Evolutionary conservation across 1,139 yeast genomes (phyloP), one percentile per base, ranked within the genome.

Genomic region (Wickerhamomyces sp.): DNA sequence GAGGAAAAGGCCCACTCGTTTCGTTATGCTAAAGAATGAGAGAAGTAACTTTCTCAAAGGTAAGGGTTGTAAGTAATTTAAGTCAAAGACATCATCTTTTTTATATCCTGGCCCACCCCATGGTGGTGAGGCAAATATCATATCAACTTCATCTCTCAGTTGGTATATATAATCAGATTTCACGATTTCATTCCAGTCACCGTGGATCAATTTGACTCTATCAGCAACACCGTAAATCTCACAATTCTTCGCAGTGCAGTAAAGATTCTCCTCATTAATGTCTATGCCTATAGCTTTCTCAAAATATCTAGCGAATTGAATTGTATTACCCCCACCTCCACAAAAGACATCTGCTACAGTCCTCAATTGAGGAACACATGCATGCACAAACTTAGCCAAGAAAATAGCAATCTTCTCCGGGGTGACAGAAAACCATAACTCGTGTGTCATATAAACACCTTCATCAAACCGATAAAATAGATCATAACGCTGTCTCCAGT

Each of bases 261-360:
- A 67, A 26, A 81, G 58, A 49, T 85, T 85, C 21, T 71, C 72
- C 20, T 69, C 61, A 42, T 80, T 79, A 35, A 70, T 67, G 49
- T 92, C 98, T 3, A 87, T 65, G 4, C 84, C 90, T 14, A 78
- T 74, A 1, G 81, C 87, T 18, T 59, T 54, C 3, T 73, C 72
- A 51, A 83, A 84, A 15, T 56, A 55, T 35, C 67, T 59, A 1
- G 92, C 90, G 61, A 92, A 81, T 52, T 88, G 96, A 31, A 89
- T 86, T 1, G 89, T 68, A 57, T 92, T 92, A 0, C 98, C 98
- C 0, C 97, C 98, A 2, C 95, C 97, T 0, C 99, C 99, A 49
- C 96, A 85, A 55, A 90, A 90, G 5, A 88, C 74, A 56, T 92
- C 98, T 2, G 66, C 61, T 0, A 75, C 61, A 0, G 58, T 54